Evolutionary conservation across 352 stramenopile genomes (phyloP), one percentile per base, ranked within the genome.

Genomic region (Phytophthora gonapodyides): DNA sequence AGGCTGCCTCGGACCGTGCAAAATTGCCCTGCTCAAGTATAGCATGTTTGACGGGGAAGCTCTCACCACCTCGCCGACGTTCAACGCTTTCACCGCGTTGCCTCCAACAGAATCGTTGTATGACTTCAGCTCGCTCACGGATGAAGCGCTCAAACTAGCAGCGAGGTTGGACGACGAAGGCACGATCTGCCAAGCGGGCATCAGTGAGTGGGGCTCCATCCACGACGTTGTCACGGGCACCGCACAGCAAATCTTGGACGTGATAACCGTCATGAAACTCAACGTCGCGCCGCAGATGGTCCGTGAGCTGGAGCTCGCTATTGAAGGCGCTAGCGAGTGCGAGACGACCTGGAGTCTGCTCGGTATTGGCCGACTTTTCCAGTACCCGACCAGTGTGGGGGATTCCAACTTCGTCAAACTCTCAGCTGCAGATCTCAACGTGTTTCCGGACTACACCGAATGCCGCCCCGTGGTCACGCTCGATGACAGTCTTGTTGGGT

Each of bases 371-470:
- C n/a, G 47, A 5, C 54, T 59, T 11, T 46, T 46, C 16, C 16
- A 46, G 38, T 69, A 52, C 27, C 61, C 52, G 15, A 42, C 42
- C 35, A 16, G 33, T 9, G 45, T 12, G 2, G 44, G 50, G 7
- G 58, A 24, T n/a, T 12, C 13, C 2, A 45, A 54, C 7, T 72
- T 69, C 24, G 46, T 34, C 11, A 49, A 57, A 10, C 49, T 72
- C 6, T 41, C 64, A 7, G 58, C 58, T 21, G 64, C 62, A 6
- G 64, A 72, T 19, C 47, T 49, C 3, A 59, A 55, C 16, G 21
- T 69, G 1, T 72, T 69, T 36, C 64, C 58, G n/a, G 64, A 72
- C 24, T 72, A 65, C 47, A 68, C 64, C 3, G 64, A 72, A 11
- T 72, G 64, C 16, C 64, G 58, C 9, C 50, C 51, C n/a, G 41